phyloP scores from a whole-genome alignment of 345 rosid species.

The Cardiospermum halicacabum region DNA sequence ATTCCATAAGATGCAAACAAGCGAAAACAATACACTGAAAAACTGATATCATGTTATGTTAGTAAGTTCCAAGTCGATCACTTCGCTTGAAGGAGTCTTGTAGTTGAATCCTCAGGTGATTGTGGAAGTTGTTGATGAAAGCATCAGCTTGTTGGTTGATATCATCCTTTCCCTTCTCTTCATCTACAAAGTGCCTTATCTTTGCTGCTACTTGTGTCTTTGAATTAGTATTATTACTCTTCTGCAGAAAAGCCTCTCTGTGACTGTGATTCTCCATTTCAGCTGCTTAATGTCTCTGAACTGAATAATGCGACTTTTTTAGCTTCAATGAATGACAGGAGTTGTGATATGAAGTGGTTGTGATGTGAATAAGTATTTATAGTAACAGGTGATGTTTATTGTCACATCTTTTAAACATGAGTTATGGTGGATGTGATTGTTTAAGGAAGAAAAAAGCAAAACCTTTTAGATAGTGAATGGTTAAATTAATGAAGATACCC shows the following conservation, averaged over 20 bases:
- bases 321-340: neutral
- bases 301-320: neutral
- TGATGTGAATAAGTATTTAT: neutral
- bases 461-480: neutral
- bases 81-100: slow-evolving; percentile 10
- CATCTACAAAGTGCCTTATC: neutral
- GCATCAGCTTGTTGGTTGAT: slow-evolving; percentile 22
- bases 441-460: neutral
- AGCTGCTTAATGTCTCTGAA: neutral
- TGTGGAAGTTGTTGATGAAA: slow-evolving; percentile 24
- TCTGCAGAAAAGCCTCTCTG: neutral
- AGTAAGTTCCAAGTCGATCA: neutral
- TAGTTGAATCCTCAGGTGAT: slow-evolving; percentile 1
- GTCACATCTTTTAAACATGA: neutral
- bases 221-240: neutral
- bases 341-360: neutral
- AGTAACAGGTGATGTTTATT: neutral
- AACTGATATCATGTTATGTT: neutral
- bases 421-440: slow-evolving; percentile 1
- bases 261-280: neutral
- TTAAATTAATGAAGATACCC: neutral
- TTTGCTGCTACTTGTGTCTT: slow-evolving; percentile 1
- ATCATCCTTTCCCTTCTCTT: slow-evolving; percentile 5
- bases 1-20: neutral
- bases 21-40: no score